Evolutionary conservation across 345 rosid species (phyloP), one percentile per base, ranked within the genome.

Genomic region (Turritis glabra): DNA sequence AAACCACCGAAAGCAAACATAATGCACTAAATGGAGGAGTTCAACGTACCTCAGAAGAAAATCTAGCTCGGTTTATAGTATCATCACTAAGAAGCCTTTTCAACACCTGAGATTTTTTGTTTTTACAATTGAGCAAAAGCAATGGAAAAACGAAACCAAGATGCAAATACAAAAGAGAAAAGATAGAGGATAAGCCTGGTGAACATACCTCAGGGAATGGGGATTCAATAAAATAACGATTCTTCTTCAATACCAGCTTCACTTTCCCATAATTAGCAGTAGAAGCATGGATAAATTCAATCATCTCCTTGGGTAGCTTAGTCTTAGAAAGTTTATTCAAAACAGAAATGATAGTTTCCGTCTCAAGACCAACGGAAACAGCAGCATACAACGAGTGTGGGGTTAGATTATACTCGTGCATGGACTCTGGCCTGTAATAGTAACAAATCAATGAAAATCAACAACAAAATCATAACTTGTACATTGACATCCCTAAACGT

Each of bases 191-290:
- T 33, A 25, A 56, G 47, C 56, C 14, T 14, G 23, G 10, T 50
- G 53, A 81, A 72, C 83, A 80, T 84, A 79, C 98, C 82, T 95
- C 98, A 0, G 97, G 90, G 72, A 87, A 95, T 32, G 99, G 98
- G 5, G 97, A 95, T 64, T 95, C 99, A n/a, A 95, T 79, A 37
- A 90, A 80, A 79, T 92, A 95, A 3, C 89, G 81, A 64, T 95
- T 95, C 86, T 90, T 92, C 85, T 92, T 95, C 69, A 95, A 88
- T 33, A 95, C 98, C 4, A 95, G 94, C 84, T 95, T 95, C 65
- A 92, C 99, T 89, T 92, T 95, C 8, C 99, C 99, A 50, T 95
- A 95, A 78, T 95, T 95, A 11, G 97, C 92, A 21, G 99, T 95
- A 58, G 98, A 95, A 68, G 71, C 97, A 82, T 86, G 64, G 35